A percentile compares a stretch with the other conserved stretches of the same genome.
Conservation (phyloP, 75 land plant species). For the Pinus taeda region DNA sequence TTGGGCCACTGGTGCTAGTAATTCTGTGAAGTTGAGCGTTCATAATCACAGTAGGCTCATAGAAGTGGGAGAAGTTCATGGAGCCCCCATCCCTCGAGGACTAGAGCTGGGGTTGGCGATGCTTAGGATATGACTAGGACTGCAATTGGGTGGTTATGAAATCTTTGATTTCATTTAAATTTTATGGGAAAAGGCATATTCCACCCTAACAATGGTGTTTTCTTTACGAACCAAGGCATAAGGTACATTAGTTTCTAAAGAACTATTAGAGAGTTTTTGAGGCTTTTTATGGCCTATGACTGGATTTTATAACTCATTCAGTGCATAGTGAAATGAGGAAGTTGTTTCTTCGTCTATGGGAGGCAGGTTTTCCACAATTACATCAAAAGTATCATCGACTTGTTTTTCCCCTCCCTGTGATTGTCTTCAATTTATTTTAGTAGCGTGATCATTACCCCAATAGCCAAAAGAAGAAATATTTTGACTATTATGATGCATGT, state of each 20-base stretch:
- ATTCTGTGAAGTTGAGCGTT: not conserved
- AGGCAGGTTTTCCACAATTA: not conserved
- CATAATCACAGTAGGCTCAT: not conserved
- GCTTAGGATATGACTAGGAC: not conserved
- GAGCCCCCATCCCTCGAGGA: not conserved
- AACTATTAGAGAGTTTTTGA: not conserved
- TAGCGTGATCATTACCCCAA: slow-evolving; percentile 3
- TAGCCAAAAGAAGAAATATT: not conserved
- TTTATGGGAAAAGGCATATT: not conserved
- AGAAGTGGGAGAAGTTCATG: slow-evolving; percentile 9
- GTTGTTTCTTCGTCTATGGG: slow-evolving; percentile 3
- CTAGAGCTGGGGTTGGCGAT: not conserved
- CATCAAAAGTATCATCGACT: slow-evolving; percentile 1
- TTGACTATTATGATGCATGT: not conserved
- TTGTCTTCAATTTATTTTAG: not conserved
- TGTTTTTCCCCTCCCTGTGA: not conserved
- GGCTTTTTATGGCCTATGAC: not conserved
- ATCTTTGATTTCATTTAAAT: not conserved
- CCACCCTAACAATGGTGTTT: too few species aligned
- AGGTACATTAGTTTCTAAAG: not conserved
- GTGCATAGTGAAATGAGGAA: not conserved
- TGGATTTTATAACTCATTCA: too few species aligned
- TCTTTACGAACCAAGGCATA: not conserved
- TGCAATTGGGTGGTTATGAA: not conserved
- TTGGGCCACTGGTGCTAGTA: not conserved